Base-by-base conservation (phyloP, 805 yeast genomes). In the Candida adriatica region DNA sequence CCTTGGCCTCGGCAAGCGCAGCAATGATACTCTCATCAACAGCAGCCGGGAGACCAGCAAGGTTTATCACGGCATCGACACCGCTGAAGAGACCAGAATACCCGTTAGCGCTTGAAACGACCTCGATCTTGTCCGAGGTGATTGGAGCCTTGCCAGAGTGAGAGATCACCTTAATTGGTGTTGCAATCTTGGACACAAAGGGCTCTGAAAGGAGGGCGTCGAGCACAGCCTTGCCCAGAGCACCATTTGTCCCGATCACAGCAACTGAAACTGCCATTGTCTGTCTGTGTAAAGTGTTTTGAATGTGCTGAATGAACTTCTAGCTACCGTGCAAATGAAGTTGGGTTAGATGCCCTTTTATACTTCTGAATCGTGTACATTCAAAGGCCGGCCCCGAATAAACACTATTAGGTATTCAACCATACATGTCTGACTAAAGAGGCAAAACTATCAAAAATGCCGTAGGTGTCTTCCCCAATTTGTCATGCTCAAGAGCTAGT, bases 111-210 rank as follows among this genome's bases (percentile, higher is more conserved):
- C 22, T 20, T 13, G 39, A 35, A 25, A 40, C 25, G 22, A 43
- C 39, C 33, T 46, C 37, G 15, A 49, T 38, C 27, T 47, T 43
- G 17, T 42, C 40, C 8, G 51, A 45, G 5, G 28, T 35, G n/a
- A 46, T 24, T 2, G 41, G 35, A 11, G 31, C 23, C 27, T 42
- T 42, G 8, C 43, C 51, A 3, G 42, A 36, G 10, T 34, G 13
- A 4, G 80, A 64, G 34, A 75, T 40, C 0, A 70, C 73, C 39
- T 62, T 63, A 34, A 78, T 53, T 18, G 84, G 83, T 22, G 59
- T 57, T 1, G 55, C 30, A 41, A 61, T 53, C 39, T 68, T 67
- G 35, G 53, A 53, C 14, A 58, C 48, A 45, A 74, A 73, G 6
- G 53, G 43, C 14, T 64, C 49, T 3, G 67, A 58, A n/a, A 64